phyloP scores from a whole-genome alignment of 2,329 filamentous ascomycete genomes.

The Colletotrichum zoysiae region DNA sequence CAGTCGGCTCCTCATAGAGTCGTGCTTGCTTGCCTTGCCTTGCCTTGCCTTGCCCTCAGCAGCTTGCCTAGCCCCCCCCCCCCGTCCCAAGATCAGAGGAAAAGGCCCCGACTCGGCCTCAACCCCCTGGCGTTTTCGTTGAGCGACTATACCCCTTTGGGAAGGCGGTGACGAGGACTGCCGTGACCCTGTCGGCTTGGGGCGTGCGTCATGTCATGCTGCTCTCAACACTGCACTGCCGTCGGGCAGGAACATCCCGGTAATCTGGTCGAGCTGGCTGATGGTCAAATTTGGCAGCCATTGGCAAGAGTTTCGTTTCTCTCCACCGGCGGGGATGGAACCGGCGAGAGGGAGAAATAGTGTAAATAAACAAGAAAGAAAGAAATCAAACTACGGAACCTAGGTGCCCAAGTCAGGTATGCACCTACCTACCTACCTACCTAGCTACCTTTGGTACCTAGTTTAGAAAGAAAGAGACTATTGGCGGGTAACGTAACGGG shows the following conservation, averaged over 20 bases:
- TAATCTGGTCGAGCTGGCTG: conserved; percentile 6
- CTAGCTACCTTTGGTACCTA: too few relatives aligned
- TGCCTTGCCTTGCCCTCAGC: neutral
- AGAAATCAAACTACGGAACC: too few relatives aligned
- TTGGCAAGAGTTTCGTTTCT: conserved; percentile 25
- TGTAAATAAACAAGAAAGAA: too few relatives aligned
- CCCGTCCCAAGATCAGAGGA: neutral
- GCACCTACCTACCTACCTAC: too few relatives aligned
- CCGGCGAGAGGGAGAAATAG: neutral
- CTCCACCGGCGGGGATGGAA: conserved; percentile 4
- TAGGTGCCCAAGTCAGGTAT: too few relatives aligned
- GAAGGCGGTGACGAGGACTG: conserved; percentile 33
- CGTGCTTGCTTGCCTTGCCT: neutral
- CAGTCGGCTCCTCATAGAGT: too few relatives aligned
- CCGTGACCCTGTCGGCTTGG: conserved; percentile 32
- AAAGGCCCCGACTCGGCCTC: conserved; percentile 32
- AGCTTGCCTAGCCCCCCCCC: too few relatives aligned
- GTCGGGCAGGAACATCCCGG: conserved; percentile 29
- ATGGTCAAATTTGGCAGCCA: conserved; percentile 5
- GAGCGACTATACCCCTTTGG: conserved; percentile 13
- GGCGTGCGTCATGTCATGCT: conserved; percentile 42
- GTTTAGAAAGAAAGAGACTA: neutral
- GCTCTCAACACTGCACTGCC: conserved; percentile 38
- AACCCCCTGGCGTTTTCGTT: conserved; percentile 44
- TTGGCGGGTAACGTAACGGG: neutral